Base-by-base conservation (phyloP, 805 yeast genomes). In the Nakazawaea anatomiae region DNA sequence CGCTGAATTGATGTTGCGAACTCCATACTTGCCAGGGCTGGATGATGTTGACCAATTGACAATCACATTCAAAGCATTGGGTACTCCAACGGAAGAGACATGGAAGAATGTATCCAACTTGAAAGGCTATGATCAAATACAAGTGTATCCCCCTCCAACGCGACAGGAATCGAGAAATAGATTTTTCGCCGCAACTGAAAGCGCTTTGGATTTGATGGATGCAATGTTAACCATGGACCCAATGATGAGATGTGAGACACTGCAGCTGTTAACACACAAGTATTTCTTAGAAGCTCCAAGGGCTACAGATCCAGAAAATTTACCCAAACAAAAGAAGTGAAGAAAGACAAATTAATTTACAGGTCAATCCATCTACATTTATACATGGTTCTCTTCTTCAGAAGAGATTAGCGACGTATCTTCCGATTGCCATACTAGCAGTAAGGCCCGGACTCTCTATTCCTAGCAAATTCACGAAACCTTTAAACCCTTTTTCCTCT, bases 371-470 rank as follows among this genome's bases (percentile, higher is more conserved):
- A 18, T 18, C 25, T 18, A 18, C 25, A 18, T 36, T 18, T 32
- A n/a, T 36, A 42, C n/a, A 42, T 31, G 39, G 18, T 28, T 45
- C n/a, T 12, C 38, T 54, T 50, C 56, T 31, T 52, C 53, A 48
- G 60, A 69, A 4, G 70, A 57, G 14, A 28, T 63, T 60, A 36
- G 59, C 56, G 6, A 90, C 96, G 58, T 86, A 75, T 59, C 84
- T 86, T 0, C 83, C 96, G 52, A 90, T 89, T 0, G 92, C 96
- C 82, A 88, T 71, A 4, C 90, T 72, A 0, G 94, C 68, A 2
- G 97, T 90, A 52, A 90, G 71, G 0, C 97, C 97, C 0, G 97
- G 97, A 59, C 94, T 85, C 63, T 90, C 97, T 11, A 90, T 89
- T 1, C 92, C 95, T 42, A 89, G 60, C 48, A 88, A 69, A 57